Evolutionary conservation across 2,329 filamentous ascomycete species (phyloP).

Genomic region (Colletotrichum tropicale): DNA sequence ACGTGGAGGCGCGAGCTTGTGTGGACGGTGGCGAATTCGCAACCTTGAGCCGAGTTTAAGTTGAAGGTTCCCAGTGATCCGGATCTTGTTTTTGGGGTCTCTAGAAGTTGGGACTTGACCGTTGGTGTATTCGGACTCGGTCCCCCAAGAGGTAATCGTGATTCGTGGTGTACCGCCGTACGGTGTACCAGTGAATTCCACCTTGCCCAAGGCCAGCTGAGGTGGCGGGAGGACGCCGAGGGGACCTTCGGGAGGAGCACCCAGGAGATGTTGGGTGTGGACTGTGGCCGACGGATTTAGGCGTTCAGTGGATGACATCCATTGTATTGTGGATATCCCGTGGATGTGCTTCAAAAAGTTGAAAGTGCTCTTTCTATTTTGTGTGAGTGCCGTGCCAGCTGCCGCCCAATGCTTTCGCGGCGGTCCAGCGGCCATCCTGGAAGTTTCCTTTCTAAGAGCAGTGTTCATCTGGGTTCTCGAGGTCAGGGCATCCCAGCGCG

Average conservation of each 20-base stretch:
- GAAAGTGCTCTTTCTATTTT: background rate
- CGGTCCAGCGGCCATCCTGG: background rate
- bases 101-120: background rate
- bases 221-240: background rate
- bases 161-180: background rate
- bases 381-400: background rate
- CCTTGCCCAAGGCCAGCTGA: background rate
- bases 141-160: background rate
- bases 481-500: background rate
- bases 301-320: background rate
- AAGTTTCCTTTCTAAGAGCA: background rate
- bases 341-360: background rate
- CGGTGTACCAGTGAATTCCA: background rate
- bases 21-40: background rate
- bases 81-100: background rate
- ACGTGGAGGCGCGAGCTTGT: background rate
- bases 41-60: background rate
- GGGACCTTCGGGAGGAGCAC: background rate
- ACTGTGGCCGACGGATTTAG: background rate
- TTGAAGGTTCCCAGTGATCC: constrained; percentile 9
- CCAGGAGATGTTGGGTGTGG: background rate
- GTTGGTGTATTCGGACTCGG: background rate
- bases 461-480: background rate
- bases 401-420: background rate
- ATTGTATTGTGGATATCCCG: background rate